Evolutionary conservation across 306 rosid species (phyloP).

Genomic region (Elaeagnus macrophylla): DNA sequence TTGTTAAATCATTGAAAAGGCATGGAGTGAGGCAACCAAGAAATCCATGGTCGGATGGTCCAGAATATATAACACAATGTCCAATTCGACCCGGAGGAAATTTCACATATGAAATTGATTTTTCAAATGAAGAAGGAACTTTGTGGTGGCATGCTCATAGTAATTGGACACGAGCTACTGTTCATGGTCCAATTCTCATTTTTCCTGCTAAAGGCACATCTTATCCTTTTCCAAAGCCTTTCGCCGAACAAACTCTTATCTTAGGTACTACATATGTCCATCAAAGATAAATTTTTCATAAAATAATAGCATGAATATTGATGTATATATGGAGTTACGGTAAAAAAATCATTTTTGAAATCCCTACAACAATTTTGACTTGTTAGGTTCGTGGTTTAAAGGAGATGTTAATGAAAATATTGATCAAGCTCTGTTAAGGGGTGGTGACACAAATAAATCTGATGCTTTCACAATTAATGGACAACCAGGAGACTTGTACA

Average conservation of each 20-base stretch:
- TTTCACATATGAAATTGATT: conserved; percentile 11
- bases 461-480: conserved; percentile 60
- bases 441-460: conserved; percentile 20
- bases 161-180: conserved; percentile 25
- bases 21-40: conserved; percentile 13
- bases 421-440: conserved; percentile 14
- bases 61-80: conserved; percentile 18
- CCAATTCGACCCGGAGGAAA: conserved; percentile 12
- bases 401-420: conserved; percentile 35
- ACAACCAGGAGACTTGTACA: conserved; percentile 42
- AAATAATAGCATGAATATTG: too few species aligned
- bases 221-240: conserved; percentile 12
- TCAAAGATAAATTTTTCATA: too few species aligned
- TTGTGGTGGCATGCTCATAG: conserved; percentile 25
- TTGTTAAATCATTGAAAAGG: background rate
- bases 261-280: conserved; percentile 28
- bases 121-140: conserved; percentile 22
- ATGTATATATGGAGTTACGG: too few species aligned
- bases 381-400: conserved; percentile 70
- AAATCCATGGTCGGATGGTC: conserved; percentile 23
- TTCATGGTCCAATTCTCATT: conserved; percentile 13
- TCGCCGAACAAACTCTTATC: conserved; percentile 37
- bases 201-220: background rate
- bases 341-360: too few species aligned
- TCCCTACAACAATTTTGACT: background rate